Evolutionary conservation across 2,329 filamentous ascomycete genomes (phyloP).

Genomic region (Fusarium sp.): DNA sequence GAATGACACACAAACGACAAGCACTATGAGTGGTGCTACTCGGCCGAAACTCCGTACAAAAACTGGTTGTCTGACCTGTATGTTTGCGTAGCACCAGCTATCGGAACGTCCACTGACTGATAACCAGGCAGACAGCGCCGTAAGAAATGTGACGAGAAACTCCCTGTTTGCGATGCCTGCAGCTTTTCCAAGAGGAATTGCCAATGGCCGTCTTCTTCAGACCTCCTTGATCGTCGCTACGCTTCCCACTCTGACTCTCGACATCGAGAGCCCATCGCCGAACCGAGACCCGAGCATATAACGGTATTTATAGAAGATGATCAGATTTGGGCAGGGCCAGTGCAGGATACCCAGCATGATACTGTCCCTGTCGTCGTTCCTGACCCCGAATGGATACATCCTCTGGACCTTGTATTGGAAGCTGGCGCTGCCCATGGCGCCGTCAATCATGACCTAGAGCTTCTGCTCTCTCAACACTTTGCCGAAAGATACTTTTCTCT

Average conservation of each 20-base stretch:
- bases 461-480: slow-evolving; percentile 33
- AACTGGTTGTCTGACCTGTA: slow-evolving; percentile 34
- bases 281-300: not conserved
- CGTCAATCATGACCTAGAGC: slow-evolving; percentile 23
- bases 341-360: not conserved
- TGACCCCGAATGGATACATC: not conserved
- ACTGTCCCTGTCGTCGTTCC: not conserved
- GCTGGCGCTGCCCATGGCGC: slow-evolving; percentile 9
- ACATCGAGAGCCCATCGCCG: not conserved
- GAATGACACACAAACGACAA: not conserved
- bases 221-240: slow-evolving; percentile 30
- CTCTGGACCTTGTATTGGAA: slow-evolving; percentile 2
- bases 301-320: not conserved
- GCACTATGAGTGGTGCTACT: slow-evolving; percentile 2
- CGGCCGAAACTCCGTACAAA: slow-evolving; percentile 27
- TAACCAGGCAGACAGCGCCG: slow-evolving; percentile 26
- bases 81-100: fast-evolving
- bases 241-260: slow-evolving; percentile 14
- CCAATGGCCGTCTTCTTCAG: slow-evolving; percentile 24
- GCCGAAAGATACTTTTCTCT: slow-evolving; percentile 33
- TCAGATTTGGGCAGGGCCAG: not conserved
- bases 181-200: slow-evolving; percentile 7
- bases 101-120: not conserved
- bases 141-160: slow-evolving; percentile 31
- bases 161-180: slow-evolving; percentile 20